These are phyloP conservation scores for Carnegiea gigantea DNA, from an alignment of 179 eudicot genomes.

Conservation along the genomic window DNA sequence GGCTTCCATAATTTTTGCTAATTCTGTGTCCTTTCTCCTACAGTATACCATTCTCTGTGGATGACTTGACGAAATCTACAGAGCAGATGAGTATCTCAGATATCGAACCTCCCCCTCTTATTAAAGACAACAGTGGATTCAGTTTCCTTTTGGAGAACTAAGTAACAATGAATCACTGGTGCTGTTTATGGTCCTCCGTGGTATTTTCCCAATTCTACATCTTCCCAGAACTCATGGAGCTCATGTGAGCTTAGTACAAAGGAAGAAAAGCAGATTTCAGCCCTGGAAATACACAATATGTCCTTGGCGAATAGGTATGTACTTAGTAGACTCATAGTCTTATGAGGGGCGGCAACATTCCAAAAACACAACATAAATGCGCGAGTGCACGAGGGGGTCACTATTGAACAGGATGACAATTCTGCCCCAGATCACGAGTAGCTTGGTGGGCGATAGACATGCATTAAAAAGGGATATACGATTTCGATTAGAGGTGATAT, in stretches of 20 bases:
- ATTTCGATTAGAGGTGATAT: background rate
- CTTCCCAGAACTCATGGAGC: background rate
- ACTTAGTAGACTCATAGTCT: background rate
- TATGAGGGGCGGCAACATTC: background rate
- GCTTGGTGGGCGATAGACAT: background rate
- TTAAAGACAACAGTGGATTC: conserved; percentile 80
- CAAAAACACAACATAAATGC: background rate
- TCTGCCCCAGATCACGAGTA: background rate
- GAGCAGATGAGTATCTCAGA: conserved; percentile 62
- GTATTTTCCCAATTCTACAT: conserved; percentile 1
- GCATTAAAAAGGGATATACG: no score
- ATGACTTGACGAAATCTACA: conserved; percentile 80
- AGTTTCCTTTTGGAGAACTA: conserved; percentile 54
- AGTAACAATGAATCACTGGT: background rate
- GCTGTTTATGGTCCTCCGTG: background rate
- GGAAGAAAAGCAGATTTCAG: background rate
- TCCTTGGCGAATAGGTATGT: conserved; percentile 5
- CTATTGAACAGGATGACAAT: background rate
- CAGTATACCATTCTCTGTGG: conserved; percentile 69
- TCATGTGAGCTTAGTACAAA: no score
- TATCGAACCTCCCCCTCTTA: conserved; percentile 77
- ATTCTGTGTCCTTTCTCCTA: background rate
- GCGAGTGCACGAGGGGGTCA: background rate
- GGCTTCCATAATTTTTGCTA: background rate
- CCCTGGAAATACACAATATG: no score